Evolutionary conservation across 2,329 filamentous ascomycete genomes (phyloP).

Genomic region (Aspergillus thermomutatus): DNA sequence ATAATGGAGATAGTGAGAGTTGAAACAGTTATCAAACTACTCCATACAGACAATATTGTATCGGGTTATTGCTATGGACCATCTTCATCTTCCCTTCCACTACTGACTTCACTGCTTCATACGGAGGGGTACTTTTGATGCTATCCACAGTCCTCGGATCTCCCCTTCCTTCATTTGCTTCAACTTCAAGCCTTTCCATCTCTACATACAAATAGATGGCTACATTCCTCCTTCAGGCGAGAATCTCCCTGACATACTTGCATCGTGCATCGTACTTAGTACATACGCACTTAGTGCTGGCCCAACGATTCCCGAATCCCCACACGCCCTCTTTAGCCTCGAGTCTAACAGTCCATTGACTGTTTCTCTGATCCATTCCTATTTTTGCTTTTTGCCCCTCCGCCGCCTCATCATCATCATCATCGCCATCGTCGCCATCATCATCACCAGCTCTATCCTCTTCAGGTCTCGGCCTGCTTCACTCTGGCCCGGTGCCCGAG

Average conservation of each 20-base stretch:
- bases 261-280: background rate
- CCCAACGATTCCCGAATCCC: background rate
- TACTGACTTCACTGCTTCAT: too few relatives aligned
- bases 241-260: background rate
- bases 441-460: conserved; percentile 6
- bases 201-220: background rate
- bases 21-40: background rate
- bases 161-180: background rate
- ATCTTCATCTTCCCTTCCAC: background rate
- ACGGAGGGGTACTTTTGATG: background rate
- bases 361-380: background rate
- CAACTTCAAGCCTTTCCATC: background rate
- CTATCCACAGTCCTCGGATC: background rate
- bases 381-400: background rate
- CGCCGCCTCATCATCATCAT: conserved; percentile 5
- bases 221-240: background rate
- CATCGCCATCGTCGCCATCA: background rate
- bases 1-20: background rate
- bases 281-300: background rate
- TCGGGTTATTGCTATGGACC: background rate
- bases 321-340: background rate
- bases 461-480: background rate
- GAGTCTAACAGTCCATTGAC: background rate
- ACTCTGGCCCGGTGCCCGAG: conserved; percentile 15
- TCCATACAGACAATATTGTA: background rate